These are phyloP conservation scores for Myxozyma geophila DNA, from an alignment of 805 yeast genomes.

Conservation along the genomic window DNA sequence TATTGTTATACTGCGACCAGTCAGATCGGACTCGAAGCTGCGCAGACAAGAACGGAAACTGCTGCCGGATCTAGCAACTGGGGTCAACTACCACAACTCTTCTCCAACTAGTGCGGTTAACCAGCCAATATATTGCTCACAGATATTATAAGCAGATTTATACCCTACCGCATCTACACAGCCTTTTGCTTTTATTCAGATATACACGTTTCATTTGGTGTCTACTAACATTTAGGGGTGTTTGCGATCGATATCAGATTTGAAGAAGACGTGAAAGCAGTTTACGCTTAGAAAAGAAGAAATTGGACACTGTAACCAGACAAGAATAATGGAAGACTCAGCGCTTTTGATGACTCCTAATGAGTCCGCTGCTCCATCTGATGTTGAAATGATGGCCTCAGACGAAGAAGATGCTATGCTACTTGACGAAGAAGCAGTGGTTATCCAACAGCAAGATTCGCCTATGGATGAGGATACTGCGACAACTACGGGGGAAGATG, in stretches of 20 bases:
- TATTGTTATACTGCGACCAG: no score
- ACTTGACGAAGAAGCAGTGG: constrained; percentile 2
- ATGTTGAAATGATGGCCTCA: constrained; percentile 5
- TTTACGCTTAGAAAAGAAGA: not conserved
- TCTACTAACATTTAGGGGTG: no score
- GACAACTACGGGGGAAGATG: constrained; percentile 4
- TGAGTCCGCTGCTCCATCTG: constrained; percentile 1
- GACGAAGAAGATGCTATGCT: constrained; percentile 12
- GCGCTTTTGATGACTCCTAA: not conserved
- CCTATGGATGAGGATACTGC: constrained; percentile 9
- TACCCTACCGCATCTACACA: no score
- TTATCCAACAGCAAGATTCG: not conserved
- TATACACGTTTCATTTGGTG: no score
- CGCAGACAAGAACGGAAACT: no score
- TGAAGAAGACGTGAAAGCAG: not conserved
- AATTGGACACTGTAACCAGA: not conserved
- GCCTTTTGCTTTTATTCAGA: no score
- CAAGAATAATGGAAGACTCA: not conserved
- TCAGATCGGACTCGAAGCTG: no score
- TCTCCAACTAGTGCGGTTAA: no score
- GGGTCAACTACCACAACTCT: no score
- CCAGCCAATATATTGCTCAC: no score
- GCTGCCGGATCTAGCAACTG: no score
- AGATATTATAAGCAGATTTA: no score
- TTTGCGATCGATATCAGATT: not conserved